phyloP scores from a whole-genome alignment of 2,329 filamentous ascomycete genomes.

The Aspergillus jensenii region DNA sequence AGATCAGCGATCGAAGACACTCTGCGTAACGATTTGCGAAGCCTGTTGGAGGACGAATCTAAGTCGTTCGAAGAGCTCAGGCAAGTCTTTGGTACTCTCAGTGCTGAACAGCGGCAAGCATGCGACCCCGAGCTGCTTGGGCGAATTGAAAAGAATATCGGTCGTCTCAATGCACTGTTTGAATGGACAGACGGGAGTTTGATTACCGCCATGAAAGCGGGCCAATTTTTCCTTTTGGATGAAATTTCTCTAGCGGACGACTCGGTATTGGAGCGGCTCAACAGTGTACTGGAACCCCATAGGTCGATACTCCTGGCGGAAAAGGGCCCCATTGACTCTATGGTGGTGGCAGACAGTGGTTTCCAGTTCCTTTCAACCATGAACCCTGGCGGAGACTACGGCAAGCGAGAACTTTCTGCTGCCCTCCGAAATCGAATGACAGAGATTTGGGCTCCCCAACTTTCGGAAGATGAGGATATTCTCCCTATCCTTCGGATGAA shows the following conservation, averaged over 20 bases:
- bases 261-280: slow-evolving; percentile 91
- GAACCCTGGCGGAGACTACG: slow-evolving; percentile 98
- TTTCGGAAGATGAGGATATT: slow-evolving; percentile 83
- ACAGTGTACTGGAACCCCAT: slow-evolving; percentile 90
- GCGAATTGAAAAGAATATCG: slow-evolving; percentile 47
- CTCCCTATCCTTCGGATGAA: slow-evolving; percentile 82
- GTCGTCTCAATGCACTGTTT: slow-evolving; percentile 80
- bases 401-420: slow-evolving; percentile 94
- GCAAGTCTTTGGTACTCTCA: slow-evolving; percentile 57
- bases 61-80: slow-evolving; percentile 58
- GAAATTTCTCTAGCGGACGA: slow-evolving; percentile 98
- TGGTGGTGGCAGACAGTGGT: slow-evolving; percentile 70
- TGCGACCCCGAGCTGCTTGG: slow-evolving; percentile 52
- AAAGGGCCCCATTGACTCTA: slow-evolving; percentile 82
- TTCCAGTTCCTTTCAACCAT: slow-evolving; percentile 99
- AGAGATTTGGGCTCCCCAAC: slow-evolving; percentile 93
- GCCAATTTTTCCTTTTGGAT: slow-evolving; percentile 88
- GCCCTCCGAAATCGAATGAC: slow-evolving; percentile 95
- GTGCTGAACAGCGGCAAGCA: slow-evolving; percentile 42
- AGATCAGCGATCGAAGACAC: slow-evolving; percentile 68
- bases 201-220: slow-evolving; percentile 87
- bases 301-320: slow-evolving; percentile 87
- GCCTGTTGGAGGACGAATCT: slow-evolving; percentile 41
- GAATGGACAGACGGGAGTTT: slow-evolving; percentile 96
- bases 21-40: slow-evolving; percentile 61